phyloP scores from a whole-genome alignment of 768 basidiomycete genomes.

The Lentinula boryana region DNA sequence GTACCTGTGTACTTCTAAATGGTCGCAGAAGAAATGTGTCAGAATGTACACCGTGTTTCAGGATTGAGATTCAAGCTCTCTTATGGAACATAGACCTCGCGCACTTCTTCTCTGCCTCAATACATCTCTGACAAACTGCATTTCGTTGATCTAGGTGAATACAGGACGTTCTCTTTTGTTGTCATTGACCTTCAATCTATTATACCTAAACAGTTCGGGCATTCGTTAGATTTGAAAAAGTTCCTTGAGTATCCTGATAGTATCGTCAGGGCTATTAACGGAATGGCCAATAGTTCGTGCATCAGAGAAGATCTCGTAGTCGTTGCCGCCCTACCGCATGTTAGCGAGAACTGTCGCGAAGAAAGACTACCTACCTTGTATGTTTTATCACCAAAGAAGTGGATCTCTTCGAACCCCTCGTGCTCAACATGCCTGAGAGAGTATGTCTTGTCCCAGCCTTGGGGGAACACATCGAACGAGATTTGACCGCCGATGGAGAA shows the following conservation, averaged over 20 bases:
- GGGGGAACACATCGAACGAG: conserved; percentile 88
- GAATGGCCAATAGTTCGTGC: conserved; percentile 81
- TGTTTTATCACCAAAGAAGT: conserved; percentile 98
- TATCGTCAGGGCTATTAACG: conserved; percentile 74
- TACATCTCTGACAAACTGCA: no score
- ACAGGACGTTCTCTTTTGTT: no score
- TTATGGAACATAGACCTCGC: no score
- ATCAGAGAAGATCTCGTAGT: conserved; percentile 86
- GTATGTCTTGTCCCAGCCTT: conserved; percentile 97
- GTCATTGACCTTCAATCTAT: no score
- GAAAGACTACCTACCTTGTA: conserved; percentile 37
- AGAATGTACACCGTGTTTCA: no score
- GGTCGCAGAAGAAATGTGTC: no score
- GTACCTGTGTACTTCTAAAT: no score
- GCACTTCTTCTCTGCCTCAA: no score
- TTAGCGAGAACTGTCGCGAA: neutral
- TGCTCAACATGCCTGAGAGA: conserved; percentile 75
- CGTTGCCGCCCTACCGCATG: conserved; percentile 78
- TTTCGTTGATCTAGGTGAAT: no score
- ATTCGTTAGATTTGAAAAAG: conserved; percentile 27
- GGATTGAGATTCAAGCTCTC: no score
- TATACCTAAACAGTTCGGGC: no score
- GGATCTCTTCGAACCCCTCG: conserved; percentile 89
- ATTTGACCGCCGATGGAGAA: conserved; percentile 95
- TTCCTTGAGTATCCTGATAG: conserved; percentile 60